Evolutionary conservation across 23 red algal genomes (phyloP).

Genomic region (Gracilaria gracilis): DNA sequence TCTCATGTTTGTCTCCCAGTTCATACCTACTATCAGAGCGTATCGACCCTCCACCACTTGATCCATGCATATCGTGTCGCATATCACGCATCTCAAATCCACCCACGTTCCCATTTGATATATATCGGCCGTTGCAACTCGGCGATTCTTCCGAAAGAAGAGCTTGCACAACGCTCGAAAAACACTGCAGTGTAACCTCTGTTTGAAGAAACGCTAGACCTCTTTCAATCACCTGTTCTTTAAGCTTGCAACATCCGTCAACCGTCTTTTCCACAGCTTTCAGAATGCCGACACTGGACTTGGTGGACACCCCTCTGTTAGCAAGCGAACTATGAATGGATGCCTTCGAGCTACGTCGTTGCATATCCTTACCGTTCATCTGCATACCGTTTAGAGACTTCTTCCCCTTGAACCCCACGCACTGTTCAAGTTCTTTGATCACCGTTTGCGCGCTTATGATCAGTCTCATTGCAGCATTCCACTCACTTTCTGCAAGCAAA

Average conservation of each 20-base stretch:
- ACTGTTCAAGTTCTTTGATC: constrained; percentile 48
- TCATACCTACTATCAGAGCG: neutral
- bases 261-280: constrained; percentile 28
- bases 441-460: constrained; percentile 42
- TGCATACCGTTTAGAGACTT: constrained; percentile 3
- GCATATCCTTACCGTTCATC: constrained; percentile 25
- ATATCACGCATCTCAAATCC: neutral
- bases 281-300: constrained; percentile 6
- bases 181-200: constrained; percentile 54
- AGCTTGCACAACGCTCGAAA: constrained; percentile 38
- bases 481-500: constrained; percentile 51
- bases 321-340: constrained; percentile 10
- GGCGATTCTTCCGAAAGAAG: neutral
- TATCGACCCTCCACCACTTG: neutral
- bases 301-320: constrained; percentile 24
- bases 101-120: neutral
- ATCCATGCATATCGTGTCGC: neutral
- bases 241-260: constrained; percentile 25
- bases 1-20: neutral
- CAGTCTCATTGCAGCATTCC: constrained; percentile 56
- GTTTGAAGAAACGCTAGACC: constrained; percentile 47
- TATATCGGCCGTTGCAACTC: neutral
- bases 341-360: neutral
- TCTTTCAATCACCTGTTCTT: constrained; percentile 64
- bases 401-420: neutral